Percentiles rank a stretch among this genome's conserved stretches.
phyloP scores from a whole-genome alignment of 2,329 filamentous ascomycete species.

The Fusarium sp. region DNA sequence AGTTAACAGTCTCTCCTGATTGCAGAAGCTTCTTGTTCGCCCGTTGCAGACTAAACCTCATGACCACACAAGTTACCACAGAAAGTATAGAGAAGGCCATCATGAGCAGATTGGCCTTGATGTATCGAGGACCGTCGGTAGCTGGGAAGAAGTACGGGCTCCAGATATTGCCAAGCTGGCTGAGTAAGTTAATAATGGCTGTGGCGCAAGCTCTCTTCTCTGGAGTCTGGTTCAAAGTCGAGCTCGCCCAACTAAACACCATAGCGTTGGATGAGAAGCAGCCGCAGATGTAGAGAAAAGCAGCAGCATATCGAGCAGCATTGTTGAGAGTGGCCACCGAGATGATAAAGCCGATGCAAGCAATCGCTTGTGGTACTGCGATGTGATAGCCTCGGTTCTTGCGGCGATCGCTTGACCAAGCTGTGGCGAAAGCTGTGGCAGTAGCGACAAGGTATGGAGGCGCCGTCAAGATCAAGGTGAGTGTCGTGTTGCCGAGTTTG shows the following conservation, averaged over 20 bases:
- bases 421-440: constrained; percentile 30
- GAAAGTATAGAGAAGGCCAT: constrained; percentile 25
- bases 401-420: constrained; percentile 40
- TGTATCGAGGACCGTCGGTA: constrained; percentile 44
- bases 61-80: neutral
- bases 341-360: constrained; percentile 42
- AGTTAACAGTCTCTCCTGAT: neutral
- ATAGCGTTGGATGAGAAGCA: constrained; percentile 40
- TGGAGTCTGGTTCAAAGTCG: constrained; percentile 43
- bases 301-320: constrained; percentile 37
- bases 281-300: constrained; percentile 44
- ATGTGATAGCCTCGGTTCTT: constrained; percentile 47
- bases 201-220: constrained; percentile 49
- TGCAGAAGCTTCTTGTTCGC: neutral
- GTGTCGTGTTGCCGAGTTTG: constrained; percentile 9
- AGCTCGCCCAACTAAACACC: constrained; percentile 39
- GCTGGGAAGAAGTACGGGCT: constrained; percentile 50
- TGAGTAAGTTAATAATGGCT: constrained; percentile 44
- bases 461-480: constrained; percentile 4
- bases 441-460: constrained; percentile 16
- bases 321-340: constrained; percentile 43
- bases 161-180: constrained; percentile 47
- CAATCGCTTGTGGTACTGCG: constrained; percentile 30
- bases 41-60: neutral
- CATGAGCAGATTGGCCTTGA: constrained; percentile 47